A percentile compares a stretch with the other conserved stretches of the same genome.
Evolutionary conservation across 495 filamentous ascomycete species (phyloP).

Genomic region (Lichina pygmaea): DNA sequence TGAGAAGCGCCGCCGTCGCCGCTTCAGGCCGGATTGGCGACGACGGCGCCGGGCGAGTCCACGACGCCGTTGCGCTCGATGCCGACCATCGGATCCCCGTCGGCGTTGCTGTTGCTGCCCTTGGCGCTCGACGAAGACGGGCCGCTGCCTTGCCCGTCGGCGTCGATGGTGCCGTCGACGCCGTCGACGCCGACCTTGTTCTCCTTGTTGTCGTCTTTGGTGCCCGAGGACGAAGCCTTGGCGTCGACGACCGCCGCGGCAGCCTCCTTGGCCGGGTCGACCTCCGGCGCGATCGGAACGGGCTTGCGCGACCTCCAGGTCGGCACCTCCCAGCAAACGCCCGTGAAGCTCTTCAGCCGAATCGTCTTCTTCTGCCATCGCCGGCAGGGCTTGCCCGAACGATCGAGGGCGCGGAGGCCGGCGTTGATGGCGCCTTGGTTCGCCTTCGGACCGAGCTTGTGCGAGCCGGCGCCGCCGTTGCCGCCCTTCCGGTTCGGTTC

Average conservation of each 20-base stretch:
- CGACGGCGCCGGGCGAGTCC: no score
- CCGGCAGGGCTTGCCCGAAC: constrained; percentile 68
- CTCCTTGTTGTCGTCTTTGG: constrained; percentile 20
- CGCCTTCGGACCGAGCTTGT: constrained; percentile 86
- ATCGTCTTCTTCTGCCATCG: constrained; percentile 69
- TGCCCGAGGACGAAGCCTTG: background rate
- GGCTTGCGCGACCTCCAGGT: constrained; percentile 55
- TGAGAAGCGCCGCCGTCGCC: no score
- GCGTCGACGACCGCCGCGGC: no score
- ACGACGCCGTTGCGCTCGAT: constrained; percentile 9
- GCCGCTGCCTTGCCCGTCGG: constrained; percentile 4
- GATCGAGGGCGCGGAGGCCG: constrained; percentile 75
- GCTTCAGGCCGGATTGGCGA: no score
- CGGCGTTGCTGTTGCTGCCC: constrained; percentile 42
- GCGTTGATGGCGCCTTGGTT: constrained; percentile 98
- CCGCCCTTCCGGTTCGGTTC: constrained; percentile 2
- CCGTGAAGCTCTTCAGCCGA: constrained; percentile 78
- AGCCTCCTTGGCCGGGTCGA: background rate
- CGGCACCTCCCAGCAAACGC: constrained; percentile 56
- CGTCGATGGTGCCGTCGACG: constrained; percentile 52
- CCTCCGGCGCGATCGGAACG: constrained; percentile 12
- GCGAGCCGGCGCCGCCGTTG: constrained; percentile 13
- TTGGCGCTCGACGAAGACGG: constrained; percentile 22
- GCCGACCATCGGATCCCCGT: constrained; percentile 23
- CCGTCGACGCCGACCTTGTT: constrained; percentile 26